A percentile compares a stretch with the other conserved stretches of the same genome.
These are phyloP conservation scores for Plasmodium fragile DNA, from an alignment of 169 alveolate genomes.

Conservation along the genomic window DNA sequence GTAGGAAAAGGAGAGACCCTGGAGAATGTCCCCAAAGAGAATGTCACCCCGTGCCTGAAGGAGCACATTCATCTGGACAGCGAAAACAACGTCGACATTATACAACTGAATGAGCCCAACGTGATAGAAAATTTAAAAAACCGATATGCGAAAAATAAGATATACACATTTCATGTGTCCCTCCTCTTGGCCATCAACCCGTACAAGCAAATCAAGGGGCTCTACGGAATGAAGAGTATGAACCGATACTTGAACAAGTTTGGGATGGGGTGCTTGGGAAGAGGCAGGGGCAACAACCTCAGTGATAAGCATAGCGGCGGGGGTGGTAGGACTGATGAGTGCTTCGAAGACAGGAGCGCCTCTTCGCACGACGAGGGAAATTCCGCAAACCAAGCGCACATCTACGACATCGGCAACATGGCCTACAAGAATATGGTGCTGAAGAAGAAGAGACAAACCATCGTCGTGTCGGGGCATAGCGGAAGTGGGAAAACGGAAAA, in stretches of 20 bases:
- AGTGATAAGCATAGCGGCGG: conserved; percentile 42
- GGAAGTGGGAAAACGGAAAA: conserved; percentile 99
- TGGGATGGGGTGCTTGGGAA: conserved; percentile 29
- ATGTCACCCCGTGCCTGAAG: conserved; percentile 36
- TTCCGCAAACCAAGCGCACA: too few relatives aligned
- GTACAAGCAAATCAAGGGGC: conserved; percentile 81
- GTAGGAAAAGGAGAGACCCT: conserved; percentile 49
- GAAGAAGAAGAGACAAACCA: conserved; percentile 89
- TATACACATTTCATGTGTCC: conserved; percentile 88
- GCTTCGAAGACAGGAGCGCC: neutral
- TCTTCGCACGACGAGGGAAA: too few relatives aligned
- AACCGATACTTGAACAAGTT: conserved; percentile 75
- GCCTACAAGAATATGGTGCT: conserved; percentile 79
- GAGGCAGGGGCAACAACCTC: neutral
- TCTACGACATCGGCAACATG: conserved; percentile 78
- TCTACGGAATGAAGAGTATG: conserved; percentile 81
- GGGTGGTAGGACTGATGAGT: neutral
- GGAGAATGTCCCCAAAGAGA: conserved; percentile 33
- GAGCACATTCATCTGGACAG: conserved; percentile 24
- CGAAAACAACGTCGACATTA: conserved; percentile 53
- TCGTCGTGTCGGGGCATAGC: conserved; percentile 99
- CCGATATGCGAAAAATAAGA: conserved; percentile 76
- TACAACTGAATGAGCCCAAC: conserved; percentile 40
- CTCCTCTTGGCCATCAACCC: conserved; percentile 88
- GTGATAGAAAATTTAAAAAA: conserved; percentile 62